Evolutionary conservation across 2,329 filamentous ascomycete species (phyloP), one percentile per base, ranked within the genome.

Genomic region (Talaromyces pinophilus): DNA sequence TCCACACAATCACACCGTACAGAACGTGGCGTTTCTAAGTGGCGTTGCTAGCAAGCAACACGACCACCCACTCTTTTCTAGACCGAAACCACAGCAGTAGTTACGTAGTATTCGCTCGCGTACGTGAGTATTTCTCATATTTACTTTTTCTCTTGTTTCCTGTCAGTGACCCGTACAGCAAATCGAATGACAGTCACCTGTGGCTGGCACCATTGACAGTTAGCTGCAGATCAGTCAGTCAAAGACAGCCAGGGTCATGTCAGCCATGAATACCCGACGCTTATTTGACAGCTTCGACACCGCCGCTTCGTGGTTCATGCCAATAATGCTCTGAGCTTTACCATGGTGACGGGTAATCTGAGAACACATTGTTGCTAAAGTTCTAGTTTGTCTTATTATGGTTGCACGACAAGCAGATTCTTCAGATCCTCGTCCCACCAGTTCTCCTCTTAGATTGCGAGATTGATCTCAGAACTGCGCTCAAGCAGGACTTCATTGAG

Each of bases 281-380:
- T 64, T 7, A 64, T 64, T 64, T 64, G 62, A 59, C 40, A 40
- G 52, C 19, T 30, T 64, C 28, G 62, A 64, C 62, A 64, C 62
- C 62, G 62, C 62, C 28, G 40, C 25, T 64, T 64, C 33, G 52
- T 48, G 11, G 22, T 48, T 59, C 17, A 28, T 38, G 40, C 54
- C 30, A 57, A 50, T 64, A 10, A 46, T 22, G 17, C 38, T 57
- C 28, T 48, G 30, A n/a, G 17, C 7, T 63, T 44, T 52, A 35
- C 40, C 28, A 57, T 33, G 40, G 15, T 8, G 38, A 59, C 62
- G 28, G 28, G 25, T 48, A 25, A 19, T 10, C 28, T 17, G 13
- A 57, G 50, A 50, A 54, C 22, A 42, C 15, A 30, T 50, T 28
- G 19, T 38, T 46, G 15, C 11, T 64, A 59, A n/a, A 17, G 19